Conservation (phyloP, 2,329 filamentous ascomycete species). For the Cladosporium cucumerinum region DNA sequence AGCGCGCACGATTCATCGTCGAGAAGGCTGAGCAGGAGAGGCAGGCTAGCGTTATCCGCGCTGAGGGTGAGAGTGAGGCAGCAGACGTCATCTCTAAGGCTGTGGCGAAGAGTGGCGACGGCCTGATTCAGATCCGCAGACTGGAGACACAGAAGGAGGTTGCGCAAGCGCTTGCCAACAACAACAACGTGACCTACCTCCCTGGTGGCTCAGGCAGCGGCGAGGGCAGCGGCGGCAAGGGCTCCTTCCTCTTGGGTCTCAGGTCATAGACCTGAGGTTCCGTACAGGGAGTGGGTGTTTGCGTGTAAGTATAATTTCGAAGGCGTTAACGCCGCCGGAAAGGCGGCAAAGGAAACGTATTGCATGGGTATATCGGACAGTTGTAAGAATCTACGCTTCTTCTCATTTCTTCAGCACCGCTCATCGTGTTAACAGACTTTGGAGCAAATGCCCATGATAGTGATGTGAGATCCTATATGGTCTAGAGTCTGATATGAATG, state of each 20-base stretch:
- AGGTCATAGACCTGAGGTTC: constrained; percentile 44
- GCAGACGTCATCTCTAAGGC: constrained; percentile 94
- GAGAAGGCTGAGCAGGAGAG: constrained; percentile 98
- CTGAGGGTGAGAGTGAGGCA: constrained; percentile 95
- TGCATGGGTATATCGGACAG: constrained; percentile 13
- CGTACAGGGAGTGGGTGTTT: background rate
- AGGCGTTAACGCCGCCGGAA: constrained; percentile 6
- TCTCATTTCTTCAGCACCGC: background rate
- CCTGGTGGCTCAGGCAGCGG: constrained; percentile 61
- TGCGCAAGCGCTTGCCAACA: constrained; percentile 79
- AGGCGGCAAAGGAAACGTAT: constrained; percentile 12
- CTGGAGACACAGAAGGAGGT: constrained; percentile 97
- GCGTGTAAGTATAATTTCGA: constrained; percentile 13
- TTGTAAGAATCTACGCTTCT: constrained; percentile 16
- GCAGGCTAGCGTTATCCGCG: constrained; percentile 96
- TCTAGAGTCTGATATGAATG: background rate
- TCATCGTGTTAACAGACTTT: background rate
- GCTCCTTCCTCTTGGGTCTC: constrained; percentile 65
- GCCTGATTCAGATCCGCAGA: constrained; percentile 90
- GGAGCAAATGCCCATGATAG: background rate
- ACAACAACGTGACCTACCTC: constrained; percentile 94
- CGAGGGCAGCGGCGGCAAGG: constrained; percentile 46
- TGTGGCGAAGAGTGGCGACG: constrained; percentile 88
- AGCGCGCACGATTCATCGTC: constrained; percentile 95
- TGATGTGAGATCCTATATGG: background rate